Conservation (phyloP, 2,329 filamentous ascomycete species). For the Neopestalotiopsis sp. region DNA sequence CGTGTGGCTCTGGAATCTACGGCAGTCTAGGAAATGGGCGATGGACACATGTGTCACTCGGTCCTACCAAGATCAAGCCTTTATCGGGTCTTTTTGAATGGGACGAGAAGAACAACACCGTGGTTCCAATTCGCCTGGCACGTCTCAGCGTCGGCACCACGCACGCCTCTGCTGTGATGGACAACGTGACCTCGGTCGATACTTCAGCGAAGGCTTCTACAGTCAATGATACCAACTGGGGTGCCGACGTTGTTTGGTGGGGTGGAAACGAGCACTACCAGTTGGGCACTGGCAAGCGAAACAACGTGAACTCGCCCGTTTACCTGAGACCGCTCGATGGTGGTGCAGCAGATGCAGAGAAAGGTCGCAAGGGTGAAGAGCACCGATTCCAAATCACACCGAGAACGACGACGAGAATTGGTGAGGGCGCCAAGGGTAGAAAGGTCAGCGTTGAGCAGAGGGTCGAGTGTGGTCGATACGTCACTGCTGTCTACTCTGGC, state of each 20-base stretch:
- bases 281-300: conserved; percentile 88
- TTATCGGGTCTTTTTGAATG: conserved; percentile 88
- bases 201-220: conserved; percentile 51
- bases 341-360: conserved; percentile 59
- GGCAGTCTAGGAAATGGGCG: conserved; percentile 84
- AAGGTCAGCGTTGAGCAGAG: conserved; percentile 82
- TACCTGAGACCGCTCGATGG: conserved; percentile 82
- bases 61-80: conserved; percentile 79
- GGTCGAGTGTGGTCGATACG: conserved; percentile 83
- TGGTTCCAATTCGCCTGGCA: conserved; percentile 79
- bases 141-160: conserved; percentile 77
- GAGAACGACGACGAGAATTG: conserved; percentile 70
- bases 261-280: conserved; percentile 95
- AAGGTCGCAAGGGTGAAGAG: conserved; percentile 65
- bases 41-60: conserved; percentile 86
- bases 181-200: conserved; percentile 75
- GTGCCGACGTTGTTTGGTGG: conserved; percentile 90
- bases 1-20: conserved; percentile 84
- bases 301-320: conserved; percentile 75
- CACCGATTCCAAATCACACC: conserved; percentile 85
- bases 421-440: conserved; percentile 63
- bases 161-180: conserved; percentile 83
- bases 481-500: conserved; percentile 81
- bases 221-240: conserved; percentile 82
- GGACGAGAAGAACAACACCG: conserved; percentile 71